Evolutionary conservation across 2,329 filamentous ascomycete species (phyloP), one percentile per base, ranked within the genome.

Genomic region (Aschersonia sp.): DNA sequence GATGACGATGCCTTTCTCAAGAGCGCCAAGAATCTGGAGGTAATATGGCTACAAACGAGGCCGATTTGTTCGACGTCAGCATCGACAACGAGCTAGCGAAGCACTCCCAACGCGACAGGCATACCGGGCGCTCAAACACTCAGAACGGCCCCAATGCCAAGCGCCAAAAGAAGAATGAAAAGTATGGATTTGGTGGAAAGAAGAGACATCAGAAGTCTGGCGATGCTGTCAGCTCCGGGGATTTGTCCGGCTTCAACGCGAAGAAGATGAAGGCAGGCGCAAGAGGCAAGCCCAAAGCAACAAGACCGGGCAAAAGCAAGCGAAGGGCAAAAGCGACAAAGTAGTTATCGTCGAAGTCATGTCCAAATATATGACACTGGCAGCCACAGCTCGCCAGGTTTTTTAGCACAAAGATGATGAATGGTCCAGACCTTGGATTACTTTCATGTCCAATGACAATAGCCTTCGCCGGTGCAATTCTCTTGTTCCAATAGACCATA

Each of bases 171-270:
- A 95, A 94, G 73, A 83, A 98, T 62, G 77, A 85, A 55, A 96
- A 95, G 71, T 97, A 83, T 64, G 92, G 92, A 30, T 95, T 91
- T 60, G 92, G 92, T 51, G 92, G 92, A 57, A 96, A 95, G 80
- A 98, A 98, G 76, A 76, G 84, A 48, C 82, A 89, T 63, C 68
- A 75, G 49, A 98, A 98, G 78, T 95, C 89, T 51, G 88, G 88
- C 56, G 89, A 96, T 66, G 89, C 89, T 45, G 62, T 76, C 52
- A 94, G 86, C 54, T 89, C 82, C 44, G 83, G 79, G 51, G 92
- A 98, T 64, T 69, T 94, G 56, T 79, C 79, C 52, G 80, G 78
- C 1, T 97, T 94, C 70, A 89, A 83, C 48, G 75, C 74, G 40
- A 88, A 83, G 73, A 85, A 59, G 68, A 95, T 95, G 87, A 95